phyloP scores from a whole-genome alignment of 202 grass and related monocot species.

The Hordeum pubiflorum region DNA sequence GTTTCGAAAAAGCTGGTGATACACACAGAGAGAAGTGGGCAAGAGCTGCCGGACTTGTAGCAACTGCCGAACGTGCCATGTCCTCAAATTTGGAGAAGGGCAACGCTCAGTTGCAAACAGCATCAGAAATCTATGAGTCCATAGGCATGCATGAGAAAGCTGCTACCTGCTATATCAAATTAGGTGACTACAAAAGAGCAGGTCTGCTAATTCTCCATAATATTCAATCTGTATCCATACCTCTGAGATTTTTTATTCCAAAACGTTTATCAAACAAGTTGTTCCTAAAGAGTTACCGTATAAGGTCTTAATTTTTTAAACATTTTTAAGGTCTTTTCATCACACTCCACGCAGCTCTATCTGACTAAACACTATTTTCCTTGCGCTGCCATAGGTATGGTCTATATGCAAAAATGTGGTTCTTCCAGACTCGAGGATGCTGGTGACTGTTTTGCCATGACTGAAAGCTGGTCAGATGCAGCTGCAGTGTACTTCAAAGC shows the following conservation, averaged over 20 bases:
- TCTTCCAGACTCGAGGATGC: slow-evolving; percentile 60
- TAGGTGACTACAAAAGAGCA: slow-evolving; percentile 64
- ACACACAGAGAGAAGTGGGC: slow-evolving; percentile 56
- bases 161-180: slow-evolving; percentile 66
- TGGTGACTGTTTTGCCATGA: slow-evolving; percentile 48
- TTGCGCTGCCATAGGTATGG: slow-evolving; percentile 35
- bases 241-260: neutral
- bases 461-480: slow-evolving; percentile 44
- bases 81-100: slow-evolving; percentile 44
- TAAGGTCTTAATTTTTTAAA: neutral
- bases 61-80: slow-evolving; percentile 50
- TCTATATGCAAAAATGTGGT: slow-evolving; percentile 71
- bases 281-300: neutral
- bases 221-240: neutral
- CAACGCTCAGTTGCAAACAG: slow-evolving; percentile 36
- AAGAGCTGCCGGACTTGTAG: slow-evolving; percentile 68
- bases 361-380: neutral
- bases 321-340: neutral
- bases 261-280: neutral
- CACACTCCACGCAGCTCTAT: neutral
- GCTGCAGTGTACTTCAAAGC: slow-evolving; percentile 62
- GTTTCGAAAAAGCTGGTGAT: slow-evolving; percentile 88
- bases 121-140: slow-evolving; percentile 68
- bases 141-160: slow-evolving; percentile 68
- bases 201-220: slow-evolving; percentile 25